Conservation (phyloP, 2,329 filamentous ascomycete genomes). For the Elsinoe arachidis region DNA sequence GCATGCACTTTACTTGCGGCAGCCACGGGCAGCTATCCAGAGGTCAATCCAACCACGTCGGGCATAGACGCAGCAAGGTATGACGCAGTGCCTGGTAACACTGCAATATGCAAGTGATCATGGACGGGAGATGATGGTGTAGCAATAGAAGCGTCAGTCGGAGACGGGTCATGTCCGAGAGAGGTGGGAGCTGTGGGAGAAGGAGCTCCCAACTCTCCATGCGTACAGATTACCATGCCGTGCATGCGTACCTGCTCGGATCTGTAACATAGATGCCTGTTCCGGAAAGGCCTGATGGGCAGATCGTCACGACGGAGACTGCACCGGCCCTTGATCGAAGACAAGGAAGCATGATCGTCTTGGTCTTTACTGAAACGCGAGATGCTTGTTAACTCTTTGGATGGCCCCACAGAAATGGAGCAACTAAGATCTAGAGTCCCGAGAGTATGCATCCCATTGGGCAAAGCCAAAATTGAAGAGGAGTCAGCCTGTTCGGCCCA, state of each 20-base stretch:
- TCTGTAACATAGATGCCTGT: background rate
- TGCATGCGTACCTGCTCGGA: too few relatives aligned
- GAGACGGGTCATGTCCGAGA: too few relatives aligned
- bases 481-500: conserved; percentile 2
- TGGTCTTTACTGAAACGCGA: background rate
- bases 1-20: conserved; percentile 6
- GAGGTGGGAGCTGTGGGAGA: too few relatives aligned
- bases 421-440: background rate
- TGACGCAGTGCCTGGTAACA: background rate
- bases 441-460: background rate
- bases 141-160: too few relatives aligned
- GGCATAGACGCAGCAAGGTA: background rate
- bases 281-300: background rate
- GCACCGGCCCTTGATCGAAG: background rate
- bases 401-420: background rate
- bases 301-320: background rate
- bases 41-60: conserved; percentile 1
- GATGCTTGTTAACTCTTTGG: background rate
- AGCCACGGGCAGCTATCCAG: background rate
- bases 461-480: conserved; percentile 1
- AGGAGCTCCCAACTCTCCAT: background rate
- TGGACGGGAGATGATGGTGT: too few relatives aligned
- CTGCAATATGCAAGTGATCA: background rate
- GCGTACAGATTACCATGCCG: too few relatives aligned
- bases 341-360: background rate